Conservation (phyloP, 2,329 filamentous ascomycete species). For the Raffaelea albimanens region DNA sequence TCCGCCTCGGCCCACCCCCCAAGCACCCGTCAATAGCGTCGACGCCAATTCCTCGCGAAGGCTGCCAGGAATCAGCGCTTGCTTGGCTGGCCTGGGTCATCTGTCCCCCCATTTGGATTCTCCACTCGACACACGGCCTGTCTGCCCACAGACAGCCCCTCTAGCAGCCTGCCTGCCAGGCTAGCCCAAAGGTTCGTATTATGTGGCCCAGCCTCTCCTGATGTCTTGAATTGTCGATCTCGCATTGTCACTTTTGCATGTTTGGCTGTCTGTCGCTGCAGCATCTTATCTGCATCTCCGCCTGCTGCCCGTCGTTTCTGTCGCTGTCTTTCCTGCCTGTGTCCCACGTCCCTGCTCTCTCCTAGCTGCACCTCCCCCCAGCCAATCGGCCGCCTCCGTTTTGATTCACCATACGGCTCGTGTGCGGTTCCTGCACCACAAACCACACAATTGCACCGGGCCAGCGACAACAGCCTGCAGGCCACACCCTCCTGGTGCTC, state of each 20-base stretch:
- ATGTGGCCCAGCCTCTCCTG: too few species aligned
- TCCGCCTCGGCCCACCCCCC: conserved; percentile 7
- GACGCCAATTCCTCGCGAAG: neutral
- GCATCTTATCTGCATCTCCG: too few species aligned
- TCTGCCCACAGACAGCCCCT: neutral
- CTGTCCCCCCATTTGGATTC: neutral
- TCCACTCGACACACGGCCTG: neutral
- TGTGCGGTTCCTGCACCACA: conserved; percentile 6
- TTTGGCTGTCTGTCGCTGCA: too few species aligned
- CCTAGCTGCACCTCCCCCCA: too few species aligned
- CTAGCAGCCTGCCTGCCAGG: neutral
- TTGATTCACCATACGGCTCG: conserved; percentile 1
- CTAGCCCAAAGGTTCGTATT: neutral
- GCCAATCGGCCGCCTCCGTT: too few species aligned
- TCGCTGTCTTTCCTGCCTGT: too few species aligned
- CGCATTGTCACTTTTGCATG: too few species aligned
- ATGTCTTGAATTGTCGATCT: too few species aligned
- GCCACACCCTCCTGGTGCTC: neutral
- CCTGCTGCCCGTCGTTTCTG: too few species aligned
- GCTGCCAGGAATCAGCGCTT: neutral
- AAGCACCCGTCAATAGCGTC: conserved; percentile 5
- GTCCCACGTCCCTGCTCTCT: too few species aligned
- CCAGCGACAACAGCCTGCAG: neutral
- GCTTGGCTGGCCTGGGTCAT: neutral
- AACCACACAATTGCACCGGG: conserved; percentile 1